Base-by-base conservation (phyloP, 495 filamentous ascomycete species). In the Lophium mytilinum region DNA sequence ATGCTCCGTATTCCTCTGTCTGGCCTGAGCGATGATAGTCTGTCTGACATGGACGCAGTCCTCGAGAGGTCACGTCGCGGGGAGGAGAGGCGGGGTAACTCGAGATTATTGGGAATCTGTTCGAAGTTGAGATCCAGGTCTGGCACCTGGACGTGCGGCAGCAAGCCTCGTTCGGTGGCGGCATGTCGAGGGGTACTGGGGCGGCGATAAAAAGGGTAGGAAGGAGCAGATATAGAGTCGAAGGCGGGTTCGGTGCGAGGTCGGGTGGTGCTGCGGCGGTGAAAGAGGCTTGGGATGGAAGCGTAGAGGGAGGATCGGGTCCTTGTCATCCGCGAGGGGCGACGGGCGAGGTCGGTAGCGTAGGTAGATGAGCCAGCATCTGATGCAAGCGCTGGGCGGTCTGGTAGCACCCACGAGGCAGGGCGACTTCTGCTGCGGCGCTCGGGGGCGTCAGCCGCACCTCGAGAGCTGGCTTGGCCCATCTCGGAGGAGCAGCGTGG, bases 1-100 rank as follows among this genome's bases (percentile, higher is more conserved):
- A 74, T 63, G 37, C 65, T 68, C 17, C 68, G 61, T 21, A 72
- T 55, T 0, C 67, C 65, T 53, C 68, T 52, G 33, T 69, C 66
- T 9, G 69, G 63, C 41, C 69, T 50, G 12, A 71, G 55, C 17
- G 70, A 57, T 8, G 63, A 56, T 21, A 66, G 56, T 14, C 54
- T 21, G 49, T 57, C 54, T 9, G 50, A 56, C 37, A 63, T 58
- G 24, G 66, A 65, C 1, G 63, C 37, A 0, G 56, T 24, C 17
- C 63, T 52, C 5, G 40, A 46, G 19, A 53, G 57, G 34, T 62
- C 59, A 50, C 61, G 54, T 46, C 64, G 45, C 21, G 47, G 14
- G 0, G 53, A 15, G 21, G 5, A 37, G 15, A 60, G 41, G 1
- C 63, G 57, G 4, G 52, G 58, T n/a, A 35, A 1, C 10, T 24